These are phyloP conservation scores for Lipomyces spencermartinsiae DNA, from an alignment of 805 yeast species.

Conservation along the genomic window DNA sequence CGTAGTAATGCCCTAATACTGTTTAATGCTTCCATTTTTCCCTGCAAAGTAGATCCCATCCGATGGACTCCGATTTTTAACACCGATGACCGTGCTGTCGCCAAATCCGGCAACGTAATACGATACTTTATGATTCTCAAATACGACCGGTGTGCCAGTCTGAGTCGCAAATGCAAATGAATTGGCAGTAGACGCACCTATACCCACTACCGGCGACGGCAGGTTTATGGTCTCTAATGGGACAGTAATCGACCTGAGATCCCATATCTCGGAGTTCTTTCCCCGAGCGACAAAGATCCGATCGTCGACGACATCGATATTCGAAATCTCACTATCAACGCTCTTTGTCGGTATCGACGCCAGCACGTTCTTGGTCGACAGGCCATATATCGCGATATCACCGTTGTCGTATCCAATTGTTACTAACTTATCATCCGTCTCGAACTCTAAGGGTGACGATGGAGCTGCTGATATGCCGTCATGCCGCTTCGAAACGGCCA, in stretches of 20 bases:
- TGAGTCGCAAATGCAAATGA: conserved; percentile 11
- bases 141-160: conserved; percentile 4
- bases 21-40: conserved; percentile 13
- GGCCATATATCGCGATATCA: conserved; percentile 24
- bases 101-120: conserved; percentile 15
- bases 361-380: conserved; percentile 21
- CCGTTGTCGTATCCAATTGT: conserved; percentile 50
- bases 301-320: conserved; percentile 8
- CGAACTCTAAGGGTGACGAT: conserved; percentile 52
- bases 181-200: background rate
- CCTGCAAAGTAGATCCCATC: conserved; percentile 13
- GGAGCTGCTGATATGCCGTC: conserved; percentile 39
- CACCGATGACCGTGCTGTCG: conserved; percentile 8
- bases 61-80: background rate
- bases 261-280: conserved; percentile 26
- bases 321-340: conserved; percentile 3
- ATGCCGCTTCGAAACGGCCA: conserved; percentile 41
- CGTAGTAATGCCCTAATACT: conserved; percentile 9
- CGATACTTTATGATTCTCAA: background rate
- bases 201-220: conserved; percentile 9
- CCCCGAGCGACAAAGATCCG: conserved; percentile 20
- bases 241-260: conserved; percentile 17
- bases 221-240: conserved; percentile 14
- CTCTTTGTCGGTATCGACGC: background rate
- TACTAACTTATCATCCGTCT: conserved; percentile 50